Percentiles rank a stretch among this genome's conserved stretches.
phyloP scores from a whole-genome alignment of 345 rosid species.

The Abelmoschus esculentus region DNA sequence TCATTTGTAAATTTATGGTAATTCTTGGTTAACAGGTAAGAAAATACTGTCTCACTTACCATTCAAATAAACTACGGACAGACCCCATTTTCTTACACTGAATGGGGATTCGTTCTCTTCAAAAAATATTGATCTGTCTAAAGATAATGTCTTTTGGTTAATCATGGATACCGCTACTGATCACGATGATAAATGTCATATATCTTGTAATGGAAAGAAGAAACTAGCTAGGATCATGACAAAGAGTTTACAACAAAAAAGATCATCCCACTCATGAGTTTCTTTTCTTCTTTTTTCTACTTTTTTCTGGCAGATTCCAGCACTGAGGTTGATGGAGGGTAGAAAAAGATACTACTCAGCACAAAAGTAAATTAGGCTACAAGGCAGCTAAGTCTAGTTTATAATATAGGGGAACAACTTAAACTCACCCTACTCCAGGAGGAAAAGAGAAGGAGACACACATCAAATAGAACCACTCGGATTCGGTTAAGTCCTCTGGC shows the following conservation, averaged over 20 bases:
- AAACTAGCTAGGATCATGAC: conserved; percentile 12
- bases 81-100: background rate
- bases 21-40: too few relatives aligned
- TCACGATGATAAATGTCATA: conserved; percentile 6
- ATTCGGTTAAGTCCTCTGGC: conserved; percentile 91
- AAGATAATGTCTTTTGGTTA: too few relatives aligned
- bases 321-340: conserved; percentile 2
- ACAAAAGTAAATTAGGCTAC: background rate
- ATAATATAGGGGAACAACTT: conserved; percentile 17
- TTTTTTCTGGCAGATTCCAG: conserved; percentile 16
- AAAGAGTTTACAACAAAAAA: conserved; percentile 18
- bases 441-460: conserved; percentile 92
- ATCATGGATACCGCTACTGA: too few relatives aligned
- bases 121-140: too few relatives aligned
- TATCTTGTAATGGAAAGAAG: conserved; percentile 16
- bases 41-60: too few relatives aligned
- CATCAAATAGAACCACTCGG: conserved; percentile 97
- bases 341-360: background rate
- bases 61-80: background rate
- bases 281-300: conserved; percentile 7
- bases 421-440: conserved; percentile 72
- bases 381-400: background rate
- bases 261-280: conserved; percentile 6
- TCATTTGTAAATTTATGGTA: too few relatives aligned
- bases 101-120: background rate